phyloP scores from a whole-genome alignment of 331 rosid genomes.

The Prunus yedoensis region DNA sequence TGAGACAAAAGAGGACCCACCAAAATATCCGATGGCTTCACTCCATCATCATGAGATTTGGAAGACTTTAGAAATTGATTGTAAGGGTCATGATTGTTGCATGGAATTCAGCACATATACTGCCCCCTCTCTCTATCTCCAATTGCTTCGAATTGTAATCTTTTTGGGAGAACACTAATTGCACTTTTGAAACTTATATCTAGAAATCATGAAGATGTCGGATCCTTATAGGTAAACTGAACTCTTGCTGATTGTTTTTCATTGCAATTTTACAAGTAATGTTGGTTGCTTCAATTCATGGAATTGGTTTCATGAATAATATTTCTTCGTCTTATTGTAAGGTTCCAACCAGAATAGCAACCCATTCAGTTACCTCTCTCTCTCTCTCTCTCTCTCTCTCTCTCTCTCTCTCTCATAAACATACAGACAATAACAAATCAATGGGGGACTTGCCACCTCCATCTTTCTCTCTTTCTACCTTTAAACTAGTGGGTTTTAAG shows the following conservation, averaged over 20 bases:
- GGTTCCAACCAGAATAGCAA: background rate
- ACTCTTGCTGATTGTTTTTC: conserved; percentile 1
- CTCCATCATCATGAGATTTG: conserved; percentile 62
- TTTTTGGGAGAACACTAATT: conserved; percentile 38
- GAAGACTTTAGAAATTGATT: conserved; percentile 52
- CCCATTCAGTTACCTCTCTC: background rate
- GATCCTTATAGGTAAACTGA: conserved; percentile 18
- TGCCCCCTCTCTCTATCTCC: conserved; percentile 32
- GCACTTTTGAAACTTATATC: conserved; percentile 45
- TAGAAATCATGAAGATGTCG: conserved; percentile 48
- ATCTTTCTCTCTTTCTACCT: too few relatives aligned
- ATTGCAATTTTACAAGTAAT: background rate
- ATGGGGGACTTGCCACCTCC: too few relatives aligned
- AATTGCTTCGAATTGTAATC: conserved; percentile 38
- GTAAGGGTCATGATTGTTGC: conserved; percentile 54
- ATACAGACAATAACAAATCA: too few relatives aligned
- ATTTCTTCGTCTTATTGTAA: conserved; percentile 4
- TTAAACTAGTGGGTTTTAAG: too few relatives aligned
- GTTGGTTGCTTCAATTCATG: conserved; percentile 14
- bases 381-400: too few relatives aligned
- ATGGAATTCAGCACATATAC: conserved; percentile 64
- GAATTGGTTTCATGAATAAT: background rate
- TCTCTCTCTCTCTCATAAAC: background rate
- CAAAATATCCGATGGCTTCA: conserved; percentile 56
- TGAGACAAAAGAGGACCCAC: conserved; percentile 47